Evolutionary conservation across 805 yeast genomes (phyloP).

Genomic region (Starmerella apis): DNA sequence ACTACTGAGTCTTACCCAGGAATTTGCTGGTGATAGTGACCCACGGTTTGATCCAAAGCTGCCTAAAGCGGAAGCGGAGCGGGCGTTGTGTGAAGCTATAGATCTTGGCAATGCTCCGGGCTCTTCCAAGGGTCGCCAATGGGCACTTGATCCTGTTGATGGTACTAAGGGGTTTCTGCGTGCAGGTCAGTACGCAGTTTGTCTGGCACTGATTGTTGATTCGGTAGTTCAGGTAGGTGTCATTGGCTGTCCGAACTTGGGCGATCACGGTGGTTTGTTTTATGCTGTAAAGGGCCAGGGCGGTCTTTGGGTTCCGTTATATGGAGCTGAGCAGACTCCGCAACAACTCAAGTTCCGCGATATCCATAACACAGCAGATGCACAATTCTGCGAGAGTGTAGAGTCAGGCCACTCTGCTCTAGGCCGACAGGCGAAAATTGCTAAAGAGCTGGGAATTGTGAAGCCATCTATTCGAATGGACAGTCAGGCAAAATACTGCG

Average conservation of each 20-base stretch:
- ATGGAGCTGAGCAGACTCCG: conserved; percentile 24
- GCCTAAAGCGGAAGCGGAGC: conserved; percentile 19
- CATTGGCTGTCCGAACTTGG: conserved; percentile 90
- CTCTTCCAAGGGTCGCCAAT: conserved; percentile 68
- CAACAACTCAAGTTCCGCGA: conserved; percentile 43
- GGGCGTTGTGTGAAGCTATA: conserved; percentile 45
- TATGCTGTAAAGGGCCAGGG: conserved; percentile 62
- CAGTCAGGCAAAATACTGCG: conserved; percentile 93
- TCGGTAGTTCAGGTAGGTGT: conserved; percentile 82
- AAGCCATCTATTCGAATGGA: conserved; percentile 63
- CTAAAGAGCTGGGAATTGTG: conserved; percentile 49
- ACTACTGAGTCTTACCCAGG: conserved; percentile 51
- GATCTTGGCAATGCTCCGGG: conserved; percentile 76
- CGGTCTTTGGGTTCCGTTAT: conserved; percentile 43
- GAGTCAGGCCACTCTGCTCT: conserved; percentile 93
- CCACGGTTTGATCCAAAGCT: conserved; percentile 24
- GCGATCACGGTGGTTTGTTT: conserved; percentile 60
- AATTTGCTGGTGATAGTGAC: conserved; percentile 36
- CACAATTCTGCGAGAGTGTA: conserved; percentile 81
- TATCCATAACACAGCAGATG: conserved; percentile 38
- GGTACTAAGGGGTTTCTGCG: conserved; percentile 95
- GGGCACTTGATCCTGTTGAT: conserved; percentile 98
- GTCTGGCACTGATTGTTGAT: conserved; percentile 78
- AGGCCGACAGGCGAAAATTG: conserved; percentile 69
- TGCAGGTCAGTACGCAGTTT: conserved; percentile 94